A percentile compares a stretch with the other conserved stretches of the same genome.
Evolutionary conservation across 2,329 filamentous ascomycete species (phyloP).

Genomic region (Fusarium fracticaudum): DNA sequence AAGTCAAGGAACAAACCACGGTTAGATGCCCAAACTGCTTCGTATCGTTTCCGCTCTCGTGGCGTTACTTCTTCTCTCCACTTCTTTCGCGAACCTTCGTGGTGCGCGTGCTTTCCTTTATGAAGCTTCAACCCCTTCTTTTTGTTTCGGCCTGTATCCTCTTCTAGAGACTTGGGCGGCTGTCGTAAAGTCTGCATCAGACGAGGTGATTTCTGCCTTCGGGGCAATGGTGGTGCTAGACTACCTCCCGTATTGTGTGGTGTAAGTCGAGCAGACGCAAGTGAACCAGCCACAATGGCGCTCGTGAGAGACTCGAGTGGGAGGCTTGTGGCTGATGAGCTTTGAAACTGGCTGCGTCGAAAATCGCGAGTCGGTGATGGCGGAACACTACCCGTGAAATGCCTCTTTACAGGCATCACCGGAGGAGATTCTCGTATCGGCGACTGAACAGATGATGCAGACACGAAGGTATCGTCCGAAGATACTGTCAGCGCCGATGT

Average conservation of each 20-base stretch:
- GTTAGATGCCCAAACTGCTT: slow-evolving; percentile 87
- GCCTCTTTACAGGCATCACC: slow-evolving; percentile 19
- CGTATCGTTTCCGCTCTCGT: slow-evolving; percentile 80
- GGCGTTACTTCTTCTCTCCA: slow-evolving; percentile 81
- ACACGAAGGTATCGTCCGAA: slow-evolving; percentile 59
- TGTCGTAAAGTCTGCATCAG: slow-evolving; percentile 75
- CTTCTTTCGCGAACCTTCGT: slow-evolving; percentile 77
- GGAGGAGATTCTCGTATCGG: slow-evolving; percentile 43
- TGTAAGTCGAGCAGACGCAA: slow-evolving; percentile 70
- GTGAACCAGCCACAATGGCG: slow-evolving; percentile 78
- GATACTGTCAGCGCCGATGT: slow-evolving; percentile 46
- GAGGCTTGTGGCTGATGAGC: slow-evolving; percentile 51
- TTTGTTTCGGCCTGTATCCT: slow-evolving; percentile 63
- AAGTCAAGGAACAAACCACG: slow-evolving; percentile 64
- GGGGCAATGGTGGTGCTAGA: slow-evolving; percentile 50
- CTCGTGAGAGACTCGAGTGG: slow-evolving; percentile 73
- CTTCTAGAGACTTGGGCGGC: slow-evolving; percentile 58
- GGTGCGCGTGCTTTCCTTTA: slow-evolving; percentile 72
- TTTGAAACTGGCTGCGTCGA: slow-evolving; percentile 41
- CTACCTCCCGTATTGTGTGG: slow-evolving; percentile 53
- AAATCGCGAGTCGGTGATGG: slow-evolving; percentile 52
- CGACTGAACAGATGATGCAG: slow-evolving; percentile 51
- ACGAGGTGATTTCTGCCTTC: slow-evolving; percentile 59
- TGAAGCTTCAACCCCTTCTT: slow-evolving; percentile 61
- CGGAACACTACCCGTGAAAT: slow-evolving; percentile 41